Evolutionary conservation across 2,329 filamentous ascomycete species (phyloP).

Genomic region (Neofusicoccum cordaticola): DNA sequence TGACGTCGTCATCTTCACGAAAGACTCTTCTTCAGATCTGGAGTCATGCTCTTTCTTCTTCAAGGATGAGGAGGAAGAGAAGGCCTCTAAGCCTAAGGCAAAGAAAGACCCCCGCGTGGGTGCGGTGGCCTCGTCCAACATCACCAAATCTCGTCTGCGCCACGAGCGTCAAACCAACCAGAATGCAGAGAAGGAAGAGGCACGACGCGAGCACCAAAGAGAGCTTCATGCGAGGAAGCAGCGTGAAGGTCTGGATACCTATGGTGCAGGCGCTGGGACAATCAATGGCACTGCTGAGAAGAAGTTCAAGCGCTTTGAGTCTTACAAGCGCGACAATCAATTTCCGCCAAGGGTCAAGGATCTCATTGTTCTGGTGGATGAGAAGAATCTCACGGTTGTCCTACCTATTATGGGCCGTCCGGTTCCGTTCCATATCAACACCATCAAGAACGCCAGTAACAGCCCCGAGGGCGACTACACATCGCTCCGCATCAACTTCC

Average conservation of each 20-base stretch:
- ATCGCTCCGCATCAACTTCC: conserved; percentile 93
- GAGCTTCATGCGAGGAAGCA: conserved; percentile 86
- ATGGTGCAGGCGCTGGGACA: conserved; percentile 78
- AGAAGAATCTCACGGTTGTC: conserved; percentile 85
- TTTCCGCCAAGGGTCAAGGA: conserved; percentile 80
- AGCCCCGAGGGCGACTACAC: conserved; percentile 94
- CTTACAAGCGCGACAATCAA: conserved; percentile 97
- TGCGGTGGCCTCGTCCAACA: conserved; percentile 89
- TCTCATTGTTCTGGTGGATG: conserved; percentile 83
- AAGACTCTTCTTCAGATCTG: conserved; percentile 84
- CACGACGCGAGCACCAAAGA: conserved; percentile 87
- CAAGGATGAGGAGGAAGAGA: conserved; percentile 87
- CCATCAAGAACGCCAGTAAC: conserved; percentile 98
- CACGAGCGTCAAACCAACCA: conserved; percentile 85
- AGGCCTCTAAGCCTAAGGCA: conserved; percentile 79
- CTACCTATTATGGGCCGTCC: conserved; percentile 96
- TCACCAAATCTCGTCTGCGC: conserved; percentile 87
- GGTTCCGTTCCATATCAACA: conserved; percentile 96
- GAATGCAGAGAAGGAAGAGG: conserved; percentile 85
- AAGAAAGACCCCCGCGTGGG: conserved; percentile 81
- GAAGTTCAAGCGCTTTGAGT: conserved; percentile 98
- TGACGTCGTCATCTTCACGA: conserved; percentile 89
- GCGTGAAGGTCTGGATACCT: conserved; percentile 78
- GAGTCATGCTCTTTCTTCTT: conserved; percentile 98
- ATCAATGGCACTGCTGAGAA: conserved; percentile 91